phyloP scores from a whole-genome alignment of 352 stramenopile genomes.

The Globisporangium paroecandrum region DNA sequence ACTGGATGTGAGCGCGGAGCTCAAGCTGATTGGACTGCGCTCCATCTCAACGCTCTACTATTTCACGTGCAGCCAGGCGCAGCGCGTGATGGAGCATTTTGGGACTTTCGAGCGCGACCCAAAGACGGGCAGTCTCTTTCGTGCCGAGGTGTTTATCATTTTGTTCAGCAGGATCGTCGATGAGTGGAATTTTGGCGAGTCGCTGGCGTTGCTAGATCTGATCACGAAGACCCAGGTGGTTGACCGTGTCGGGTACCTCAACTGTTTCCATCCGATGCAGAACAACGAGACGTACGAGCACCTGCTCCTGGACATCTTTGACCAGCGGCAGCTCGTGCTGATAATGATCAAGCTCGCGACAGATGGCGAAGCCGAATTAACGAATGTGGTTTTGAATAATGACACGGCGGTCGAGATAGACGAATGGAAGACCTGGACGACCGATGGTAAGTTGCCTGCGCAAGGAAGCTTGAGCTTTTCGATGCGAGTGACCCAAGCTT shows the following conservation, averaged over 20 bases:
- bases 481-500: conserved; percentile 33
- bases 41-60: conserved; percentile 71
- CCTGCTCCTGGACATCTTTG: conserved; percentile 41
- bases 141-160: conserved; percentile 71
- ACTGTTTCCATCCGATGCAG: conserved; percentile 65
- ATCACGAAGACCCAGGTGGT: conserved; percentile 62
- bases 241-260: conserved; percentile 55
- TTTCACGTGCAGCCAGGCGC: conserved; percentile 61
- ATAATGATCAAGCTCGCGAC: conserved; percentile 46
- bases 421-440: conserved; percentile 55
- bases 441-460: conserved; percentile 49
- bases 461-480: conserved; percentile 44
- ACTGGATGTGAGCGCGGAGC: conserved; percentile 50
- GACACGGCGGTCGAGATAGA: conserved; percentile 34
- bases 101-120: conserved; percentile 64
- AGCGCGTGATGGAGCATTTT: conserved; percentile 80
- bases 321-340: conserved; percentile 58
- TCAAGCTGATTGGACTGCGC: conserved; percentile 66
- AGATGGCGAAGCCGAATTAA: conserved; percentile 45
- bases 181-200: conserved; percentile 65
- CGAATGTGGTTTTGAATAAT: conserved; percentile 42
- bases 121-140: conserved; percentile 46
- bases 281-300: conserved; percentile 48
- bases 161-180: conserved; percentile 64
- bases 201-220: conserved; percentile 61